Evolutionary conservation across 1,284 basidiomycete genomes (phyloP).

Genomic region (Trichosporon asahii): DNA sequence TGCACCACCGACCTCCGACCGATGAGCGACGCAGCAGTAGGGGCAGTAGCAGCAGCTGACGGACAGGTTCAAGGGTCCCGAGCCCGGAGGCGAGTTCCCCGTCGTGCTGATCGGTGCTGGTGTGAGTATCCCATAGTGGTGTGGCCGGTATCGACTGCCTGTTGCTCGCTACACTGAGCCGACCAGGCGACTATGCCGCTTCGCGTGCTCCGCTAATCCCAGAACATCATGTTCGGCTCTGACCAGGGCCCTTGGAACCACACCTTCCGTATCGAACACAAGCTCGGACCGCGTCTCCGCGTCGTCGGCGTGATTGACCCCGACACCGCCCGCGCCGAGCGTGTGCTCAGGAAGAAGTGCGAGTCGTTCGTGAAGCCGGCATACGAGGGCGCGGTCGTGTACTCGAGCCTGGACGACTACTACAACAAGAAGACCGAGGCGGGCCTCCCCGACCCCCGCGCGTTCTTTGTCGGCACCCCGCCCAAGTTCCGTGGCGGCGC

Average conservation of each 20-base stretch:
- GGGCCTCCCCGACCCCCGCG: conserved; percentile 42
- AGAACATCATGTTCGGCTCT: conserved; percentile 89
- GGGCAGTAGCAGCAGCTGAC: background rate
- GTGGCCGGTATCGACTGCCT: background rate
- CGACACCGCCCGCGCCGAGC: conserved; percentile 71
- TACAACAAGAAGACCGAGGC: conserved; percentile 59
- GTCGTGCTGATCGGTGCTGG: conserved; percentile 88
- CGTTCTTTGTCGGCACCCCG: conserved; percentile 86
- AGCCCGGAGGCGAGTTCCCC: conserved; percentile 67
- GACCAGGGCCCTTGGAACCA: conserved; percentile 68
- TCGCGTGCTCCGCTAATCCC: too few species aligned
- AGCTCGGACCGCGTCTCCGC: conserved; percentile 93
- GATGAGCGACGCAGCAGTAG: background rate
- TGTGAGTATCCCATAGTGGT: conserved; percentile 35
- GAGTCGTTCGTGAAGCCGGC: conserved; percentile 90
- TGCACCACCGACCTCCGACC: background rate
- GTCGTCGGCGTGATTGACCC: conserved; percentile 94
- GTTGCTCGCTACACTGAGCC: too few species aligned
- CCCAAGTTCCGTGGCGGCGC: conserved; percentile 86
- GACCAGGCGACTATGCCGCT: too few species aligned
- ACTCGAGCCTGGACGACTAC: conserved; percentile 83
- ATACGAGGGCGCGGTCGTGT: conserved; percentile 88
- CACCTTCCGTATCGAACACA: conserved; percentile 90
- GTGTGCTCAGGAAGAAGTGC: conserved; percentile 83
- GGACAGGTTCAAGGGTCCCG: conserved; percentile 21